Percentiles rank a stretch among this genome's conserved stretches.
Evolutionary conservation across 2,329 filamentous ascomycete species (phyloP).

Genomic region (Capronia epimyces): DNA sequence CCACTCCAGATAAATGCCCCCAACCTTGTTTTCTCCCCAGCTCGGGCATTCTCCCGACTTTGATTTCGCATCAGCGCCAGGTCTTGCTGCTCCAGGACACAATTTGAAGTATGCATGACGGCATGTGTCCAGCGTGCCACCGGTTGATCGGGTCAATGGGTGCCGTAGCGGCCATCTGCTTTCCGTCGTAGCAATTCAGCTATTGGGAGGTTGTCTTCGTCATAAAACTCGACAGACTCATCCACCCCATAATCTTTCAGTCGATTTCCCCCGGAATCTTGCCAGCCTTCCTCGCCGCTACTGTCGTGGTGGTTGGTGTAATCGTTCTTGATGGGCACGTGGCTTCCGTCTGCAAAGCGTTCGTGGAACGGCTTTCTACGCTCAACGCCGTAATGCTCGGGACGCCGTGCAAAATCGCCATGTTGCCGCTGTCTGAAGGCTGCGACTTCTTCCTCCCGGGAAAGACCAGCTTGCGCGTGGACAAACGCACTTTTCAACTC

Average conservation of each 20-base stretch:
- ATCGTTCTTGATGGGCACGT: slow-evolving; percentile 20
- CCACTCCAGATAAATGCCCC: neutral
- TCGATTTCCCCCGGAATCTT: slow-evolving; percentile 57
- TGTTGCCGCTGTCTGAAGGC: slow-evolving; percentile 52
- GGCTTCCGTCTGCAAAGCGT: slow-evolving; percentile 31
- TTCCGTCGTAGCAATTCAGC: slow-evolving; percentile 47
- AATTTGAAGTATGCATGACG: too few species aligned
- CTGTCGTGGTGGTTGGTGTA: slow-evolving; percentile 26
- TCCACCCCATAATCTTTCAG: slow-evolving; percentile 61
- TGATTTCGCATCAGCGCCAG: too few species aligned
- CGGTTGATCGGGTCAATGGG: neutral
- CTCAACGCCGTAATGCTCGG: slow-evolving; percentile 34
- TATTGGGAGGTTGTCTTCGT: slow-evolving; percentile 56
- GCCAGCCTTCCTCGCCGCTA: slow-evolving; percentile 57
- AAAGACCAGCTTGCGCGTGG: slow-evolving; percentile 29
- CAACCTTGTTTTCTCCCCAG: neutral
- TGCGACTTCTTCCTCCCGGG: slow-evolving; percentile 42
- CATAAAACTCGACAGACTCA: slow-evolving; percentile 59
- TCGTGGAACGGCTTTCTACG: slow-evolving; percentile 41
- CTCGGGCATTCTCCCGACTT: neutral
- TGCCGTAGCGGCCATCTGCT: slow-evolving; percentile 1
- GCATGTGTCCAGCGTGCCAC: too few species aligned
- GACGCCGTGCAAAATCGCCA: slow-evolving; percentile 46
- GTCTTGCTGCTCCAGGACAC: too few species aligned
- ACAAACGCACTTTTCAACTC: slow-evolving; percentile 28